Conservation (phyloP, 495 filamentous ascomycete genomes). For the Penicillium chermesinum region DNA sequence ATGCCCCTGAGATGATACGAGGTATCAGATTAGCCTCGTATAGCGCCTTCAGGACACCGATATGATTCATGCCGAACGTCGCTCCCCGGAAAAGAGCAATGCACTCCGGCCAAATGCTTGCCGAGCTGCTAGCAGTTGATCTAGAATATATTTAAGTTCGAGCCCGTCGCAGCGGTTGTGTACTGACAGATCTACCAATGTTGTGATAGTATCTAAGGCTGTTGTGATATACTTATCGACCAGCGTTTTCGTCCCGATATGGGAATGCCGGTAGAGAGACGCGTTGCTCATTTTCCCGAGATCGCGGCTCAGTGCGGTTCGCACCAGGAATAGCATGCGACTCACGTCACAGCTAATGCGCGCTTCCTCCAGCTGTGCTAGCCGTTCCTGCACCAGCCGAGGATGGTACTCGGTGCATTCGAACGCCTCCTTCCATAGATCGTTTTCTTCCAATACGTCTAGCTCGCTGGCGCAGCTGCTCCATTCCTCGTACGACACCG, state of each 20-base stretch:
- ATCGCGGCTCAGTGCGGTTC: slow-evolving; percentile 74
- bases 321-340: slow-evolving; percentile 72
- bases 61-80: slow-evolving; percentile 94
- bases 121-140: slow-evolving; percentile 68
- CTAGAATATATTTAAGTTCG: slow-evolving; percentile 62
- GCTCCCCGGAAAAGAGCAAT: slow-evolving; percentile 84
- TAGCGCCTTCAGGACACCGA: slow-evolving; percentile 86
- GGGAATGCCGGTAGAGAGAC: slow-evolving; percentile 75
- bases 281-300: slow-evolving; percentile 82
- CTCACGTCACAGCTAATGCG: slow-evolving; percentile 67
- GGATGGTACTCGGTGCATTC: slow-evolving; percentile 65
- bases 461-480: slow-evolving; percentile 64
- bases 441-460: slow-evolving; percentile 74
- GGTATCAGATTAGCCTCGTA: slow-evolving; percentile 73
- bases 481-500: slow-evolving; percentile 59
- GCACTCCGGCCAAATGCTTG: slow-evolving; percentile 89
- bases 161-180: slow-evolving; percentile 49
- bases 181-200: slow-evolving; percentile 60
- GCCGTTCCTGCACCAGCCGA: slow-evolving; percentile 57
- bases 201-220: slow-evolving; percentile 63
- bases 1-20: slow-evolving; percentile 88
- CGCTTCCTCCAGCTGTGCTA: slow-evolving; percentile 71
- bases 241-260: slow-evolving; percentile 79
- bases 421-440: slow-evolving; percentile 72
- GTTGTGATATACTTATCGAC: slow-evolving; percentile 85